Conservation (phyloP, 2,329 filamentous ascomycete species). For the Talaromyces funiculosus region DNA sequence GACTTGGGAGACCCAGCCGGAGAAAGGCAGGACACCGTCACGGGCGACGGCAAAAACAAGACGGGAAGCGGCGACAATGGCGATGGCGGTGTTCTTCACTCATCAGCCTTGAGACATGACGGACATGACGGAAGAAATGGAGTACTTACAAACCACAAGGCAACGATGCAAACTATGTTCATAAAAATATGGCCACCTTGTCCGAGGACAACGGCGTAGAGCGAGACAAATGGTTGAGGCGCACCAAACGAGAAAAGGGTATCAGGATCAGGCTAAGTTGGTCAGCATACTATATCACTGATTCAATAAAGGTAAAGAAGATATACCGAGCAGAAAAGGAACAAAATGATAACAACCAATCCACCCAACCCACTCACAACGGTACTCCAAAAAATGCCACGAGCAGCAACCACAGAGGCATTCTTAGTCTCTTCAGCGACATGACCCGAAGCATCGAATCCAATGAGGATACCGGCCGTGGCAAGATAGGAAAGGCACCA, state of each 20-base stretch:
- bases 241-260: conserved; percentile 50
- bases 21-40: conserved; percentile 57
- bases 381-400: conserved; percentile 58
- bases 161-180: conserved; percentile 52
- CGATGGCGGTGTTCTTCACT: conserved; percentile 52
- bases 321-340: conserved; percentile 52
- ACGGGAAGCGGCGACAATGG: conserved; percentile 55
- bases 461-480: conserved; percentile 56
- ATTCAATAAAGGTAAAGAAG: not conserved
- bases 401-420: conserved; percentile 50
- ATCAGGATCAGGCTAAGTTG: conserved; percentile 46
- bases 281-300: conserved; percentile 9
- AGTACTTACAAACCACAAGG: conserved; percentile 47
- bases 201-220: conserved; percentile 54
- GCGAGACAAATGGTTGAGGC: conserved; percentile 54
- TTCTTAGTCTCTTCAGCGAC: conserved; percentile 59
- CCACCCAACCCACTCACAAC: conserved; percentile 53
- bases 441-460: conserved; percentile 57
- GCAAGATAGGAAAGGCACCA: conserved; percentile 59
- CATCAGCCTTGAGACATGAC: not conserved
- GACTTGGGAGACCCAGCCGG: conserved; percentile 53
- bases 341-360: conserved; percentile 52
- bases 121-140: conserved; percentile 14
- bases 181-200: conserved; percentile 55
- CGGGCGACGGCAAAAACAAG: conserved; percentile 59